Evolutionary conservation across 352 stramenopile genomes (phyloP), one percentile per base, ranked within the genome.

Genomic region (Elongisporangium undulatum): DNA sequence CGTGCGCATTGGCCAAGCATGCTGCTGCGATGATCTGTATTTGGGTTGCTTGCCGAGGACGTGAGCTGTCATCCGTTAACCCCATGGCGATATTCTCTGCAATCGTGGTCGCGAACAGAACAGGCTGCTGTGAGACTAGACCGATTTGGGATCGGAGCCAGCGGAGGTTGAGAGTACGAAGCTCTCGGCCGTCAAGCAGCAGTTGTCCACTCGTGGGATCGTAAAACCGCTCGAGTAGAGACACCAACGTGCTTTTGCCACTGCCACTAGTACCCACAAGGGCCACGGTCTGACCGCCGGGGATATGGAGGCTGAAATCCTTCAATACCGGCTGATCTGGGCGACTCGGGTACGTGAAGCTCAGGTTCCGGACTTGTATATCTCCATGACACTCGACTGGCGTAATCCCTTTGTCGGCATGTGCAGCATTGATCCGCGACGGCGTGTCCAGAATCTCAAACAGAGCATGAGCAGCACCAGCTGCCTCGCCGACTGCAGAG

Each of bases 151-250:
- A 22, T 15, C 66, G 66, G 1, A 26, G 23, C 23, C 55, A 58
- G 56, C 76, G 78, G 23, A 95, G 50, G 56, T 94, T 86, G 15
- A 92, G 53, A 29, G 82, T 69, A 24, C 29, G 39, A 26, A 94
- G 68, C 49, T 88, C 67, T 55, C 67, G 63, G 38, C 82, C 89
- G 64, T 96, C 80, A 29, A 96, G 74, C 3, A 73, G 58, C 15
- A 97, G 62, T n/a, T 55, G 34, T 23, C 91, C 91, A 23, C 63
- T 53, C 51, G 66, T 69, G 9, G 83, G 77, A 55, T 90, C 74
- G 63, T 97, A 97, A 58, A 97, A 96, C n/a, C 89, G 61, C 58
- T 92, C 64, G 15, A 97, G 62, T 51, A 97, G 67, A 7, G 51
- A 48, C 7, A 75, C 62, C 55, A 98, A 39, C 26, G 68, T 73